Evolutionary conservation across 345 rosid species (phyloP), one percentile per base, ranked within the genome.

Genomic region (Erucastrum elatum): DNA sequence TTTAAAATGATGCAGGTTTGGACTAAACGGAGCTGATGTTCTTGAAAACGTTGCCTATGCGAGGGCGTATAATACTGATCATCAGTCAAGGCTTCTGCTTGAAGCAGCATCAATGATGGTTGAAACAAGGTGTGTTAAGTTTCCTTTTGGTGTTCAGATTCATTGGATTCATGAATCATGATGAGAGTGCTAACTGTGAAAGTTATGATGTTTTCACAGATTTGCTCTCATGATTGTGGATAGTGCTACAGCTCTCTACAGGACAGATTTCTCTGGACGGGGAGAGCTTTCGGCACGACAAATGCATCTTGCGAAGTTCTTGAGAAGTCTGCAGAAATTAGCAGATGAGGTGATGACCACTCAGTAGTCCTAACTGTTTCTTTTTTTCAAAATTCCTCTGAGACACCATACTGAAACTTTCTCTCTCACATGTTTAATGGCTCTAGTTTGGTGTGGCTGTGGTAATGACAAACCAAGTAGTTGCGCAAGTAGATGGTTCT

Each of bases 61-160:
- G 51, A 89, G 99, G 82, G 98, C 99, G 10, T 95, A 95, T 84
- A 95, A 95, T 81, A 95, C 99, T 3, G 99, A 95, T 76, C 99
- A 95, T 81, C 99, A 91, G 76, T 92, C 98, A 0, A 86, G 98
- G 85, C 99, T 93, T 82, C 83, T 95, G 87, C 93, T 95, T 75
- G 98, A 95, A 87, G 98, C 98, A 75, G 99, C 99, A 78, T 95
- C 99, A 61, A 95, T 95, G 98, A 95, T 95, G 99, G 91, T 95
- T 75, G 99, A 95, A 80, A 93, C 98, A 74, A 86, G 98, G 98
- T 90, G 44, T 26, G 17, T 55, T 51, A 44, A 65, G 66, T 56
- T 30, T 29, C 8, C 8, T 39, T 61, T 37, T 10, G 35, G 61
- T 74, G n/a, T 3, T 64, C 33, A n/a, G 26, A 2, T 69, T 21